Base-by-base conservation (phyloP, 345 rosid species). In the Moricandia moricandioides region DNA sequence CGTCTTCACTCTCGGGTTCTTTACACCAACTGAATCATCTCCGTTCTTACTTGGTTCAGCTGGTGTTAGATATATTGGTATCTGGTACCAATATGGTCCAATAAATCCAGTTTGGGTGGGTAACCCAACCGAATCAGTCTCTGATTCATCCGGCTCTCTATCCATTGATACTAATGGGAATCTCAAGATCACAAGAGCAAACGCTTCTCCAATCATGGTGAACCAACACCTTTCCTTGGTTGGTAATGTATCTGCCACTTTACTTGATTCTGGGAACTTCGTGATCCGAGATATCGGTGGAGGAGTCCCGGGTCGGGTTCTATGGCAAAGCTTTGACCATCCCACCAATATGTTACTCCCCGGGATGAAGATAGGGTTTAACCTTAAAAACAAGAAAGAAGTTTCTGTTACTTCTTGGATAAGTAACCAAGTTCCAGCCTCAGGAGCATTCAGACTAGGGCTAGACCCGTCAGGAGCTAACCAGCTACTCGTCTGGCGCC, bases 291-390 rank as follows among this genome's bases (percentile, higher is more conserved):
- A 77, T 64, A 60, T 57, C 0, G 51, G 71, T 0, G 73, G 43
- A 35, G 83, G 87, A 61, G 65, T 55, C 18, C 2, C 70, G 4
- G 88, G 87, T 7, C 71, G 76, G 33, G 72, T 86, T 78, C 57
- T 86, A 54, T 88, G 89, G 89, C 87, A 89, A 67, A 86, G 91
- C 70, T 88, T 86, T 68, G 96, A 89, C 73, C 76, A 85, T 73
- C 91, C 91, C 5, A 81, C 82, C 8, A 85, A 80, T 51, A 70
- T 75, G 1, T 68, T 88, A 9, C 80, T 88, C 55, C 92, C 92
- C 7, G 91, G 87, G 12, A 89, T 89, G 96, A 88, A 84, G 80
- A 79, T 89, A 30, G 89, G 91, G 27, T 69, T 83, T 59, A 83
- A 85, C 72, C 47, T 81, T 26, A 84, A 63, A 69, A 84, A 84